Evolutionary conservation across 257 asterid genomes (phyloP), one percentile per base, ranked within the genome.

Genomic region (Thymus quinquecostatus): DNA sequence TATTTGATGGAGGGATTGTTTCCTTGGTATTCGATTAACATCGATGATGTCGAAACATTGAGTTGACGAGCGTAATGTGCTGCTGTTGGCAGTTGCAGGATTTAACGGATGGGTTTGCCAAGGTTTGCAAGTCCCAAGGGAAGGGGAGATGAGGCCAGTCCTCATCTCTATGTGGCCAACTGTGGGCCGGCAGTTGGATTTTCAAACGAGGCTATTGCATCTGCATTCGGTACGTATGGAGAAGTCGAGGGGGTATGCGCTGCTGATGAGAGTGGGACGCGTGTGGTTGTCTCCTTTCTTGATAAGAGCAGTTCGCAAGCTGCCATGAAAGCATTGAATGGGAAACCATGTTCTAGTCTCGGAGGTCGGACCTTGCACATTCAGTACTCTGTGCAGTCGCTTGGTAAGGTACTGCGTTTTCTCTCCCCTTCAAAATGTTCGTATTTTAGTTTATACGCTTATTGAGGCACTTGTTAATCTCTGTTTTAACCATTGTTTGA

Each of bases 171-270:
- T 59, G 95, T 94, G 62, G 98, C 98, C 32, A 94, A 94, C 73
- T 94, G 98, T 75, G 99, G 99, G 27, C 99, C 99, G 4, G 88
- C 92, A 1, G 90, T 94, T 45, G 99, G 97, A 38, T 80, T 89
- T 48, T 84, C 97, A 1, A 74, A 82, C 38, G 95, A 90, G 7
- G 47, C 77, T 33, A 88, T 94, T 77, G 82, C 85, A 10, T 77
- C 89, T 2, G 97, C 71, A 2, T 94, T 94, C 69, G 82, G 85
- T 51, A 61, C 63, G 8, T 91, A 77, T 60, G 99, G 99, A 9
- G 83, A 83, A 68, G 86, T 94, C 5, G 77, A 67, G 56, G 97
- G 97, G 27, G 95, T 94, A 36, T 87, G 73, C 45, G 89, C 87
- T 2, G 97, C 99, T 44, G 99, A 91, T 32, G 97, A 89, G 44